These are phyloP conservation scores for Entomortierella chlamydospora DNA, from an alignment of 192 early-diverging fungal species.

Conservation along the genomic window DNA sequence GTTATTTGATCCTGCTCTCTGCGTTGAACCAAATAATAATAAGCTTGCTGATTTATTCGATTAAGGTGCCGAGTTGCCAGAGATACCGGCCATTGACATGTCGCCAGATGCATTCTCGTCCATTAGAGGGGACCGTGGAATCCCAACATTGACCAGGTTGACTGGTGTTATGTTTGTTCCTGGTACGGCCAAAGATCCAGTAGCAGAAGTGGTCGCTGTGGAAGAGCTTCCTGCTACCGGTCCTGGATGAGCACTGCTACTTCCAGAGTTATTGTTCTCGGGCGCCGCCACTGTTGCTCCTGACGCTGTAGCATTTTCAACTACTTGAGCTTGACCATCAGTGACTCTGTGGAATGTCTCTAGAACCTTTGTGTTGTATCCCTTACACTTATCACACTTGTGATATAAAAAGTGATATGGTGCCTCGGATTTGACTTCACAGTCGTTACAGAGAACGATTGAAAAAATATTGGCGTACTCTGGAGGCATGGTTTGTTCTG, in stretches of 20 bases:
- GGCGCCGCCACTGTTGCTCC: slow-evolving; percentile 18
- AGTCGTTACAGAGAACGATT: slow-evolving; percentile 94
- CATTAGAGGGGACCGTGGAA: slow-evolving; percentile 32
- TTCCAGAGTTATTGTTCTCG: slow-evolving; percentile 35
- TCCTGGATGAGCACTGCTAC: slow-evolving; percentile 12
- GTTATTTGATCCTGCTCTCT: too few relatives aligned
- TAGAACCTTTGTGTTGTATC: slow-evolving; percentile 93
- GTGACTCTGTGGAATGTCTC: slow-evolving; percentile 60
- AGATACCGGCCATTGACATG: slow-evolving; percentile 49
- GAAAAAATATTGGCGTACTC: slow-evolving; percentile 84
- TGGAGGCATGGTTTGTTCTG: slow-evolving; percentile 86
- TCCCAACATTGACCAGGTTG: not conserved
- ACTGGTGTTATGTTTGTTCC: not conserved
- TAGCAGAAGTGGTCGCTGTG: not conserved
- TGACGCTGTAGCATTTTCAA: slow-evolving; percentile 29
- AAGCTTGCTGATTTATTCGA: too few relatives aligned
- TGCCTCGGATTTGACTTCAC: slow-evolving; percentile 83
- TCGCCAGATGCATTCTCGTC: slow-evolving; percentile 52
- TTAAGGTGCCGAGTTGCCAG: slow-evolving; percentile 45
- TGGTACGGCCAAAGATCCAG: not conserved
- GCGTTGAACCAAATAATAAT: too few relatives aligned
- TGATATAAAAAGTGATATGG: slow-evolving; percentile 98
- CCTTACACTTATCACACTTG: slow-evolving; percentile 85
- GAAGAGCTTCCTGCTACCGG: not conserved
- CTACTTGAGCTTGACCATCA: slow-evolving; percentile 36